Base-by-base conservation (phyloP, 2,329 filamentous ascomycete species). In the Onygena corvina region DNA sequence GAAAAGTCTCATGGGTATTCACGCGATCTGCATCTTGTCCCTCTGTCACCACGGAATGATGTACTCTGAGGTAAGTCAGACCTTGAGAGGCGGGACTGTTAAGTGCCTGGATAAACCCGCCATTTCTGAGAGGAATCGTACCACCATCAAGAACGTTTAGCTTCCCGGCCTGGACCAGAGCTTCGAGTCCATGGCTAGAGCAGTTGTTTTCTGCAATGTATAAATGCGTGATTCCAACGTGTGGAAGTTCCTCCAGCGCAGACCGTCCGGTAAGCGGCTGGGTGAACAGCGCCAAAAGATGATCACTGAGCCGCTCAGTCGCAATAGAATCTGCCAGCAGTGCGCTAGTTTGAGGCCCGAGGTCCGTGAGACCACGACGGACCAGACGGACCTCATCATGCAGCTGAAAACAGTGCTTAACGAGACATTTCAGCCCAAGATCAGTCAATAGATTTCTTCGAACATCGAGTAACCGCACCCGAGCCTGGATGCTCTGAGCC, bases 391-490 rank as follows among this genome's bases (percentile, higher is more conserved):
- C 56, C 12, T 46, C 49, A 6, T 46, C 35, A 12, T 42, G n/a
- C 14, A 62, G 55, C 35, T 62, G 44, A 50, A 80, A 71, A 53
- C 74, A 80, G 18, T 70, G 59, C 21, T 76, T 68, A 4, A 80
- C 60, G 27, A 81, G 60, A 11, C 66, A 65, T 23, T 72, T 67
- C 11, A 78, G 68, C 40, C 74, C 73, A 51, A 67, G 65, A 57
- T 81, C 77, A 1, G 76, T 79, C 31, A 81, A 64, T 21, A 68
- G 54, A 54, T 81, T 81, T 49, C 78, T 68, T 25, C 76, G 68
- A 23, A 81, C 50, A 56, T 81, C 77, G 30, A 81, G 61, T 52
- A 74, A 73, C 20, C 77, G 67, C 7, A 80, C 71, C 34, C 72
- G 67, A 2, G 66, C 69, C 3, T 70, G 67, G 46, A 81, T 73